Conservation (phyloP, 2,329 filamentous ascomycete genomes). For the Amauroascus verrucosus region DNA sequence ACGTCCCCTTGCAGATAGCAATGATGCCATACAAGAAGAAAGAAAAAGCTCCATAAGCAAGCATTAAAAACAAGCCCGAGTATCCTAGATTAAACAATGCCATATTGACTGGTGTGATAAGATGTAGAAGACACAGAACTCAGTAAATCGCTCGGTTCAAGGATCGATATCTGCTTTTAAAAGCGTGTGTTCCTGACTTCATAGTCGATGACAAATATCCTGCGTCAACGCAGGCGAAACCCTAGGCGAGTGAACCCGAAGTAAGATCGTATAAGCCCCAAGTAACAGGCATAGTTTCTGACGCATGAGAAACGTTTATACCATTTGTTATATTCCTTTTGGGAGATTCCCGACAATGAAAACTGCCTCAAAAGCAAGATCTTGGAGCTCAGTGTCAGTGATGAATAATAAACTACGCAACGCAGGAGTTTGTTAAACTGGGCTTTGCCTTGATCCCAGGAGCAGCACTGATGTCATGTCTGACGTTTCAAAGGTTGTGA, state of each 20-base stretch:
- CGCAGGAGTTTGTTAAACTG: background rate
- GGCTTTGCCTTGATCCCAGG: background rate
- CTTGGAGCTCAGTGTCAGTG: background rate
- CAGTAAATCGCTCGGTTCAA: background rate
- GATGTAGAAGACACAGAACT: background rate
- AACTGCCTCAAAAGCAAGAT: background rate
- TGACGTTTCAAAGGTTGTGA: background rate
- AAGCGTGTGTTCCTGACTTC: background rate
- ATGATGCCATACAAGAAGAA: slow-evolving; percentile 25
- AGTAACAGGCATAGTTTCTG: no score
- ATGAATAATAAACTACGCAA: slow-evolving; percentile 1
- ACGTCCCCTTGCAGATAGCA: slow-evolving; percentile 27
- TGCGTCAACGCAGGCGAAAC: background rate
- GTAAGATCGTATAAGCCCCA: no score
- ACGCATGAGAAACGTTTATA: no score
- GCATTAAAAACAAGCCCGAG: slow-evolving; percentile 12
- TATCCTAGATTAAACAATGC: background rate
- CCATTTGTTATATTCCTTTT: no score
- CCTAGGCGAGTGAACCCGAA: no score
- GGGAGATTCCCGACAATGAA: no score
- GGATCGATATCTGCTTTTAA: background rate
- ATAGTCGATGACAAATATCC: background rate
- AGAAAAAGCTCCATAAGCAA: slow-evolving; percentile 30
- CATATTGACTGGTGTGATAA: background rate
- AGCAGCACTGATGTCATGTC: background rate